phyloP scores from a whole-genome alignment of 208 protist species.

The Strigomonas galati region DNA sequence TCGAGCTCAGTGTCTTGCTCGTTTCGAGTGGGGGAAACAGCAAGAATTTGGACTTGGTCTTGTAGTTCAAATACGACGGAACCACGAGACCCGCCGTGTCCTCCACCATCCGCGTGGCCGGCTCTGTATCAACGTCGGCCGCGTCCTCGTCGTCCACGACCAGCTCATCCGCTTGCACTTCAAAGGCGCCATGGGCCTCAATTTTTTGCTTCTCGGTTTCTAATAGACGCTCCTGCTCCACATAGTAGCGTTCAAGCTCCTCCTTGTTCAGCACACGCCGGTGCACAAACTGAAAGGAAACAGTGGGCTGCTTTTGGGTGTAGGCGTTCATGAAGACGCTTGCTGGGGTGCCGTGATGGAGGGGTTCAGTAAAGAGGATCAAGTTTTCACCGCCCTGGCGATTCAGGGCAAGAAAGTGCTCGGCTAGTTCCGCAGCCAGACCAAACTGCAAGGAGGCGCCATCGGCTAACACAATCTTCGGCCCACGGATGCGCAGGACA shows the following conservation, averaged over 20 bases:
- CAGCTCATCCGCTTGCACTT: conserved; percentile 2
- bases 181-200: conserved; percentile 32
- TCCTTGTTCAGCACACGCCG: conserved; percentile 65
- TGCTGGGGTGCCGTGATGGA: conserved; percentile 54
- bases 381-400: conserved; percentile 47
- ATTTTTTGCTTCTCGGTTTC: conserved; percentile 46
- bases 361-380: conserved; percentile 55
- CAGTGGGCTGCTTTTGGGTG: too few relatives aligned
- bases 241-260: conserved; percentile 86
- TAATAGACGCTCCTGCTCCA: conserved; percentile 56
- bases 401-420: conserved; percentile 30
- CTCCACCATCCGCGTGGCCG: too few relatives aligned
- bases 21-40: conserved; percentile 72
- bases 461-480: conserved; percentile 79
- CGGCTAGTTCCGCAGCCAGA: conserved; percentile 64
- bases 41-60: conserved; percentile 45
- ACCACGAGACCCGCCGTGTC: too few relatives aligned
- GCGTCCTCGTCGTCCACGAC: conserved; percentile 12
- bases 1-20: conserved; percentile 28
- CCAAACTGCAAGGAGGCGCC: conserved; percentile 74
- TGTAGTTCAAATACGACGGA: conserved; percentile 46
- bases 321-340: neutral
- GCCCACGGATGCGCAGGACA: conserved; percentile 41
- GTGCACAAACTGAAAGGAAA: conserved; percentile 22
- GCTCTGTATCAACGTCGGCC: neutral